Evolutionary conservation across 257 asterid genomes (phyloP).

Genomic region (Lycium ferocissimum): DNA sequence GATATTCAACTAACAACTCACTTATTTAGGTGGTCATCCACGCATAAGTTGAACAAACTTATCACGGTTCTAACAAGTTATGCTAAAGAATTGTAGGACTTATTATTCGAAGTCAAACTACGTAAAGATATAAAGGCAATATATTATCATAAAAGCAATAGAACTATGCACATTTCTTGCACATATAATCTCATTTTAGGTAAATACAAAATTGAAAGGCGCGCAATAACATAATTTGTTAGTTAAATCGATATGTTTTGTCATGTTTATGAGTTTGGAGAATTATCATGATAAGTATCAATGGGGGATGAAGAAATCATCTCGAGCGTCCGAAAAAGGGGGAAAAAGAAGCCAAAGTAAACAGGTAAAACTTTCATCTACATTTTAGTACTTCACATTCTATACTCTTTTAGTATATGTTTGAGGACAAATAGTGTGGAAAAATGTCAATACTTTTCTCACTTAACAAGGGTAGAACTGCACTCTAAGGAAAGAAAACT

Average conservation of each 20-base stretch:
- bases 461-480: too few relatives aligned
- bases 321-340: neutral
- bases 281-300: neutral
- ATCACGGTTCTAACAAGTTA: too few relatives aligned
- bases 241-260: neutral
- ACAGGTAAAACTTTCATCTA: neutral
- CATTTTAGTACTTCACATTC: too few relatives aligned
- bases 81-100: too few relatives aligned
- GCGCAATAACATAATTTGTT: too few relatives aligned
- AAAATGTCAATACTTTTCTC: neutral
- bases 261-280: neutral
- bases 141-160: neutral
- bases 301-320: neutral
- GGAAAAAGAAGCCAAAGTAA: neutral
- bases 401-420: too few relatives aligned
- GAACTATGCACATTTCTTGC: neutral
- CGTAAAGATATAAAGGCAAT: neutral
- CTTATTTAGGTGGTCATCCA: neutral
- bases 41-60: neutral
- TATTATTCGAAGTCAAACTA: neutral
- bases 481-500: too few relatives aligned
- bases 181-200: neutral
- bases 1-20: constrained; percentile 2
- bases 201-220: constrained; percentile 6
- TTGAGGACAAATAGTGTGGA: neutral